Base-by-base conservation (phyloP, 106 monocot species). In the Triglochin maritima region DNA sequence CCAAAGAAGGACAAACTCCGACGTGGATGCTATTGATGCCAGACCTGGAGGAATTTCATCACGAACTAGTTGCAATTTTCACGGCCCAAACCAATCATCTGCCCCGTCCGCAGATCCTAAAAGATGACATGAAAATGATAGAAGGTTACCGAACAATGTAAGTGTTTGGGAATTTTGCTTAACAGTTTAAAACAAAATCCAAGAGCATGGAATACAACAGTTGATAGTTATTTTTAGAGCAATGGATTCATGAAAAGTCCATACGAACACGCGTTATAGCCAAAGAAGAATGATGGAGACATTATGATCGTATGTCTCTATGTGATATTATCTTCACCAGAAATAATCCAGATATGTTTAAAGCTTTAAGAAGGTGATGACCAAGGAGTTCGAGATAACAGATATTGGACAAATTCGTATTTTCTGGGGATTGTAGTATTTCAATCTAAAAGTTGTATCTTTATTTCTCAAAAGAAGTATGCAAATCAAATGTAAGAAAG, bases 391-490 rank as follows among this genome's bases (percentile, higher is more conserved):
- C 8, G 43, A 63, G 42, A 63, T 63, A 10, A 63, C 46, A 13
- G 63, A 47, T 13, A 4, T 41, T 45, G 46, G 46, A 10, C 42
- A 11, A 8, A 44, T 63, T 45, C 42, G 11, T 15, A 2, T 47
- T 63, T 46, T 9, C 63, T 63, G 1, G 44, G 46, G 9, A 63
- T 63, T 63, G 63, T 45, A 47, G 63, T 63, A 8, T 6, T 10
- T 5, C 63, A 63, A 63, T 45, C 6, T 7, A 12, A 43, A 45
- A 14, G 17, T 63, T 6, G 63, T 9, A 44, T 63, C 10, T 63
- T 14, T 47, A 63, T 63, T 45, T 46, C 9, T 46, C 63, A 63
- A 63, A 10, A 12, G 12, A 63, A 44, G 14, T 63, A 63, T 63
- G 63, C 44, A 46, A 46, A 1, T 3, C 14, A 47, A 10, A 13